Base-by-base conservation (phyloP, 139 green algal species). In the Asterochloris erici region DNA sequence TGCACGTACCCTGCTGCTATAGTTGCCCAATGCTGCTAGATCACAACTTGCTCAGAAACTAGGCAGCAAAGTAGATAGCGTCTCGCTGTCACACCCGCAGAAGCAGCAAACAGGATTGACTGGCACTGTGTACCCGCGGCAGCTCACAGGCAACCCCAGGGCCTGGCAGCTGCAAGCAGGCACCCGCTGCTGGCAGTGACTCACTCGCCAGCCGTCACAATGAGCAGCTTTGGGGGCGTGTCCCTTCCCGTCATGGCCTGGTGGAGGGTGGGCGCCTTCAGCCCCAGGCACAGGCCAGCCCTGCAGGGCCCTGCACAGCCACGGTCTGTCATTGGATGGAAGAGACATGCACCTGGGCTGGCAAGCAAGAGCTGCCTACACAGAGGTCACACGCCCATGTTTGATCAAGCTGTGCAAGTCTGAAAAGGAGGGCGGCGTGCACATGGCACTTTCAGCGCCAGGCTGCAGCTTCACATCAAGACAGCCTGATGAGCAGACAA, bases 191-290 rank as follows among this genome's bases (percentile, higher is more conserved):
- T 60, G 14, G 26, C 28, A 28, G 54, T 28, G 28, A 66, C 38
- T 15, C 24, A 80, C 76, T 62, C 68, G 60, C 76, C 76, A 80
- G 76, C n/a, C 68, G 76, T 80, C 23, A 80, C 16, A 64, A 80
- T 61, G 0, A 80, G 60, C 60, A 80, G 76, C 60, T 80, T 80
- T 16, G 23, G 60, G 0, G 29, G 27, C n/a, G 23, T 80, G 21
- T 80, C 76, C 21, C 76, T 70, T 15, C 76, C 60, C 23, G 76
- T 80, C 13, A 80, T 24, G 19, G 76, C 38, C 11, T 62, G 60
- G 47, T 80, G 68, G 23, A 80, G 15, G 21, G 60, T 80, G n/a
- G 60, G 76, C 26, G 76, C 60, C 61, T 80, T 80, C 4, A 68
- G 14, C 14, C 76, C 76, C 38, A 62, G n/a, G 24, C 23, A 70